These are phyloP conservation scores for Decorospora gaudefroyi DNA, from an alignment of 2,329 filamentous ascomycete genomes.

Conservation along the genomic window DNA sequence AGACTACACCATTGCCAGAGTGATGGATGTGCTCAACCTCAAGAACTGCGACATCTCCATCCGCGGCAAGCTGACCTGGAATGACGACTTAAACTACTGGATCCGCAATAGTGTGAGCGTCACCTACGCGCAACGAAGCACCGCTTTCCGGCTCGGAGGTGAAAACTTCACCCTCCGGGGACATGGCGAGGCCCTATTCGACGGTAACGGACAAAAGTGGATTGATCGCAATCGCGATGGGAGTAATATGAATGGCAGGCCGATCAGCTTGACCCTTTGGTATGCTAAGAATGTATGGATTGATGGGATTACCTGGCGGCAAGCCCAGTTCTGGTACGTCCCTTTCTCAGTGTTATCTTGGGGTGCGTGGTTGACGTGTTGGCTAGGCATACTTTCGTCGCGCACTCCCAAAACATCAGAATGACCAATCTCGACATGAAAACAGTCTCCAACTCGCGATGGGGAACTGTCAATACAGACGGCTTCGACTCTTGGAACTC, in stretches of 20 bases:
- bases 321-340: slow-evolving; percentile 55
- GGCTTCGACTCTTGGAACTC: slow-evolving; percentile 59
- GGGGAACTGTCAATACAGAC: slow-evolving; percentile 57
- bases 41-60: slow-evolving; percentile 37
- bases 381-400: slow-evolving; percentile 51
- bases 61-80: slow-evolving; percentile 34
- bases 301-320: slow-evolving; percentile 51
- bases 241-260: slow-evolving; percentile 53
- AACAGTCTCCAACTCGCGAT: slow-evolving; percentile 52
- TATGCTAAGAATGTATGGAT: slow-evolving; percentile 53
- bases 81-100: slow-evolving; percentile 36
- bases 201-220: slow-evolving; percentile 39
- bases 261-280: slow-evolving; percentile 55
- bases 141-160: slow-evolving; percentile 33
- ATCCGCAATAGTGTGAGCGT: slow-evolving; percentile 27
- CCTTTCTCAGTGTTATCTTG: too few species aligned
- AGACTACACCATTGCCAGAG: slow-evolving; percentile 35
- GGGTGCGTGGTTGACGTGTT: not conserved
- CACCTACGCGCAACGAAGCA: slow-evolving; percentile 29
- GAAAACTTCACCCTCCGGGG: slow-evolving; percentile 31
- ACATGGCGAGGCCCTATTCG: slow-evolving; percentile 33
- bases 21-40: slow-evolving; percentile 34
- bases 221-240: slow-evolving; percentile 50
- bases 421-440: slow-evolving; percentile 61
- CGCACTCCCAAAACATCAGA: slow-evolving; percentile 56